Evolutionary conservation across 2,329 filamentous ascomycete species (phyloP).

Genomic region (Metarhizium humberi): DNA sequence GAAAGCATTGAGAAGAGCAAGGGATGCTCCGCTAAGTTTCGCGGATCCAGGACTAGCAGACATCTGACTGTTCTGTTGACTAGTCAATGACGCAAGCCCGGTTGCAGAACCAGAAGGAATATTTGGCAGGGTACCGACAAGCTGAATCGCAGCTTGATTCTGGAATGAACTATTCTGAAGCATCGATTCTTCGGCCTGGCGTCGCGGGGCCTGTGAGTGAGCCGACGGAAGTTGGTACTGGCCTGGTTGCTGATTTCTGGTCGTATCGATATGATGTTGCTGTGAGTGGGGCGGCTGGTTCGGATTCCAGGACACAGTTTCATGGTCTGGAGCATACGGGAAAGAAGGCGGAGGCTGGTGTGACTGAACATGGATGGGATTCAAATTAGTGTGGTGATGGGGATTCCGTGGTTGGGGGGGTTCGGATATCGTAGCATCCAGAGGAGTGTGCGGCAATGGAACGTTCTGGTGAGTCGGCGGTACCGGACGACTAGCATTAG

Average conservation of each 20-base stretch:
- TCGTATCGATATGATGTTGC: constrained; percentile 10
- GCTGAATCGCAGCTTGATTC: constrained; percentile 7
- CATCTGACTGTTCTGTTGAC: constrained; percentile 4
- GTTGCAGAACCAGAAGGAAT: background rate
- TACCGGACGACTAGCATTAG: constrained; percentile 14
- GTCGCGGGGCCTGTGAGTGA: constrained; percentile 43
- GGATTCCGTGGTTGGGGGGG: constrained; percentile 46
- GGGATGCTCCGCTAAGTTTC: constrained; percentile 30
- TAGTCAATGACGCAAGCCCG: background rate
- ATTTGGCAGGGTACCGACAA: background rate
- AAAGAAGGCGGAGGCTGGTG: constrained; percentile 24
- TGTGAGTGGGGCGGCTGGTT: constrained; percentile 10
- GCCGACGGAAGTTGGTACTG: constrained; percentile 16
- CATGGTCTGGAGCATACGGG: constrained; percentile 13
- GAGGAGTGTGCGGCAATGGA: constrained; percentile 38
- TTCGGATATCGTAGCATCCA: constrained; percentile 42
- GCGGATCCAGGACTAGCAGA: constrained; percentile 10
- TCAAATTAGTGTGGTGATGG: constrained; percentile 42
- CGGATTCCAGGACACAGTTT: constrained; percentile 9
- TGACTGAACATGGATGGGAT: constrained; percentile 25
- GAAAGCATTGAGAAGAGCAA: constrained; percentile 36
- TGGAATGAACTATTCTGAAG: constrained; percentile 30
- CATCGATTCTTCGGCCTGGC: constrained; percentile 44
- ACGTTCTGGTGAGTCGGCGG: constrained; percentile 9
- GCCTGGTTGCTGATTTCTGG: constrained; percentile 14